phyloP scores from a whole-genome alignment of 2,329 filamentous ascomycete species.

The Ascochyta pisi region DNA sequence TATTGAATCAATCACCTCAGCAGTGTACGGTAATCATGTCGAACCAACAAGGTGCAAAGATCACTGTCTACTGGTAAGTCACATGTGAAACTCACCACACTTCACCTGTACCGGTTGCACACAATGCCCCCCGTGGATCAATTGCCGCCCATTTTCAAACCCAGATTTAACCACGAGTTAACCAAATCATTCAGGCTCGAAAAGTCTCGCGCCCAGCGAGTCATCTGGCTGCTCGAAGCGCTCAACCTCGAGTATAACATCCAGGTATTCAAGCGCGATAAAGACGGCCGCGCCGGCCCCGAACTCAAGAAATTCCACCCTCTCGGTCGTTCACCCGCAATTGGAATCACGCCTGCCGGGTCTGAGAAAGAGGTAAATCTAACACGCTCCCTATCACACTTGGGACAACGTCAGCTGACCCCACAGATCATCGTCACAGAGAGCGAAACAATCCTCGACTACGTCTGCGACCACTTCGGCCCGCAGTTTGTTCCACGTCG shows the following conservation, averaged over 20 bases:
- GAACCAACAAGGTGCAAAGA: conserved; percentile 42
- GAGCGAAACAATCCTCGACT: conserved; percentile 81
- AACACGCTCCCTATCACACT: not conserved
- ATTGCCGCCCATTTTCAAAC: not conserved
- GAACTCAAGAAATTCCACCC: conserved; percentile 81
- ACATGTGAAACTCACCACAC: conserved; percentile 10
- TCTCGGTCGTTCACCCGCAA: conserved; percentile 83
- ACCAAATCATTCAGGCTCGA: conserved; percentile 69
- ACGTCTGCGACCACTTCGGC: conserved; percentile 74
- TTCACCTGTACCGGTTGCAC: not conserved
- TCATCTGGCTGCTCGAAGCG: conserved; percentile 86
- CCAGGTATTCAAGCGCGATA: conserved; percentile 74
- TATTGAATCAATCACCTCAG: not conserved
- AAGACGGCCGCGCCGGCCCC: conserved; percentile 72
- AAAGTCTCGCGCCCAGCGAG: conserved; percentile 80
- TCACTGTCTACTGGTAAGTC: conserved; percentile 47
- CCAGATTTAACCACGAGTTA: not conserved
- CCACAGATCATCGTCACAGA: conserved; percentile 72
- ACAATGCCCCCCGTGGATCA: not conserved
- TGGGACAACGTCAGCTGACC: conserved; percentile 1
- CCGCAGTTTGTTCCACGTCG: conserved; percentile 59
- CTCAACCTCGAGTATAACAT: conserved; percentile 80
- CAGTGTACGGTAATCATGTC: conserved; percentile 16
- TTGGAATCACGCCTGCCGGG: conserved; percentile 66
- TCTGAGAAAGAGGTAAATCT: conserved; percentile 49